A percentile compares a stretch with the other conserved stretches of the same genome.
phyloP scores from a whole-genome alignment of 495 filamentous ascomycete species.

The Tetracladium marchalianum region DNA sequence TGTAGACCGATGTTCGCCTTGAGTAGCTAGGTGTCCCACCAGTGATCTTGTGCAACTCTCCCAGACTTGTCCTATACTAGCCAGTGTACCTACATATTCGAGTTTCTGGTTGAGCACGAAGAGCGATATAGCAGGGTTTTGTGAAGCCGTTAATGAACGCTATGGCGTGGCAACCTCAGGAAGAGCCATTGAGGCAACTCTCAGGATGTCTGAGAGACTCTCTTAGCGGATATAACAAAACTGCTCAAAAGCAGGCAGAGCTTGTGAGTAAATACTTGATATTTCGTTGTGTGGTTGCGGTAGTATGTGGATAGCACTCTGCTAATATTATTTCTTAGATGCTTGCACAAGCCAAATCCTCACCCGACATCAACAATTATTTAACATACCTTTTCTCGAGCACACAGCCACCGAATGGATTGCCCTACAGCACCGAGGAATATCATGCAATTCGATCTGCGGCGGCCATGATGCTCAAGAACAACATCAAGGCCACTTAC shows the following conservation, averaged over 20 bases:
- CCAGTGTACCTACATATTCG: slow-evolving; percentile 18
- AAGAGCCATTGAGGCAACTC: slow-evolving; percentile 78
- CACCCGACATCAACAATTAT: slow-evolving; percentile 95
- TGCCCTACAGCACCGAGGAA: slow-evolving; percentile 44
- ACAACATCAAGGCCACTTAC: slow-evolving; percentile 66
- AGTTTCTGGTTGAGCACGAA: slow-evolving; percentile 1
- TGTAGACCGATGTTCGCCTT: slow-evolving; percentile 5
- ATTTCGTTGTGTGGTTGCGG: background rate
- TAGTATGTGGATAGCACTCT: background rate
- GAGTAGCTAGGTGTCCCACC: slow-evolving; percentile 15
- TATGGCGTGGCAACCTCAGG: slow-evolving; percentile 92
- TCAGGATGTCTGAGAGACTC: slow-evolving; percentile 86
- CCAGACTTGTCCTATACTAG: slow-evolving; percentile 1
- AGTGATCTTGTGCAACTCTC: slow-evolving; percentile 17
- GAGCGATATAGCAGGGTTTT: slow-evolving; percentile 2
- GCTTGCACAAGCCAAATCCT: slow-evolving; percentile 82
- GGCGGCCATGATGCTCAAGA: slow-evolving; percentile 90
- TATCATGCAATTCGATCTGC: slow-evolving; percentile 74
- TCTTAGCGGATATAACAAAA: slow-evolving; percentile 68
- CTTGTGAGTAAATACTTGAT: slow-evolving; percentile 31
- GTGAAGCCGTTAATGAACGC: slow-evolving; percentile 1
- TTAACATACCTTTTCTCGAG: slow-evolving; percentile 83
- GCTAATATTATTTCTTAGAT: slow-evolving; percentile 49
- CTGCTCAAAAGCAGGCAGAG: slow-evolving; percentile 75
- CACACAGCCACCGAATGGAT: slow-evolving; percentile 43